Evolutionary conservation across 306 rosid species (phyloP).

Genomic region (Vigna unguiculata): DNA sequence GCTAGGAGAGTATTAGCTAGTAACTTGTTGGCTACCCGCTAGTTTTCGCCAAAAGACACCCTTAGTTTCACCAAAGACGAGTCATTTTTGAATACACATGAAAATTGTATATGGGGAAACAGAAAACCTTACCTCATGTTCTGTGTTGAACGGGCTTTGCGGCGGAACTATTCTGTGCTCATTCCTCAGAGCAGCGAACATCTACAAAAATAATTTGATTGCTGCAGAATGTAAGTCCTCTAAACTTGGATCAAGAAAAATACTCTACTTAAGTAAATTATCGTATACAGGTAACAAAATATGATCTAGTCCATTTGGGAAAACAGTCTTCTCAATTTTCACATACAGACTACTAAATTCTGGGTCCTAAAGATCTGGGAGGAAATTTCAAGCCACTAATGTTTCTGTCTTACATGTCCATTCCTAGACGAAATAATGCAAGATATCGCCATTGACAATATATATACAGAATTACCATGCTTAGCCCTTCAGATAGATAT

Average conservation of each 20-base stretch:
- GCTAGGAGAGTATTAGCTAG: no score
- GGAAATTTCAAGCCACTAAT: slow-evolving; percentile 21
- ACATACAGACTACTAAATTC: slow-evolving; percentile 21
- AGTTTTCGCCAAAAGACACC: no score
- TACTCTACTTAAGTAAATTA: slow-evolving; percentile 11
- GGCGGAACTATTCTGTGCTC: slow-evolving; percentile 60
- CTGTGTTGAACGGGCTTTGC: slow-evolving; percentile 80
- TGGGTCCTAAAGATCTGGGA: slow-evolving; percentile 31
- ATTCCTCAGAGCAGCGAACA: slow-evolving; percentile 89
- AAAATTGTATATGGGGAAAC: slow-evolving; percentile 18
- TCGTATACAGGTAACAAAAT: slow-evolving; percentile 5
- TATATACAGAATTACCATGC: slow-evolving; percentile 68
- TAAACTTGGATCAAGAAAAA: slow-evolving; percentile 41
- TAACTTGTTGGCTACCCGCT: no score
- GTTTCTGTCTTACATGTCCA: neutral
- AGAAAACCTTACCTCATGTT: slow-evolving; percentile 75
- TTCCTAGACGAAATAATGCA: slow-evolving; percentile 37
- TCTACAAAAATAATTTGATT: slow-evolving; percentile 61
- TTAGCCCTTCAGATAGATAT: slow-evolving; percentile 88
- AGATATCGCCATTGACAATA: slow-evolving; percentile 36
- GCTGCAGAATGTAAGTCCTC: slow-evolving; percentile 40
- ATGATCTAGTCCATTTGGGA: slow-evolving; percentile 15
- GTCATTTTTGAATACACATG: neutral
- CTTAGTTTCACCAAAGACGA: neutral
- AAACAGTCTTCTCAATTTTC: slow-evolving; percentile 33